Evolutionary conservation across 2,329 filamentous ascomycete genomes (phyloP).

Genomic region (Phialophora expanda): DNA sequence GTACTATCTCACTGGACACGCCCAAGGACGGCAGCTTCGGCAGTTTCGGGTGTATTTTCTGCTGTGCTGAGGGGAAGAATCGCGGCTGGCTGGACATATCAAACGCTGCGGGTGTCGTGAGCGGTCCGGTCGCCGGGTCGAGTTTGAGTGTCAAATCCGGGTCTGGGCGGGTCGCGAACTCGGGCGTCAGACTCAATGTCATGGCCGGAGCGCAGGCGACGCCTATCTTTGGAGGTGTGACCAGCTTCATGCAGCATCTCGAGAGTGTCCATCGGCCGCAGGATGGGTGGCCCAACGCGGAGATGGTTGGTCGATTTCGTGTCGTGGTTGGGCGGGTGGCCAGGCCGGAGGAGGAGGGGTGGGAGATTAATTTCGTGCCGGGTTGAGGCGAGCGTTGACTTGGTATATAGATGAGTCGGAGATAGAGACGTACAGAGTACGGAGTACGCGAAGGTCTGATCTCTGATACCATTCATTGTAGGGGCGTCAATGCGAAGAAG

Average conservation of each 20-base stretch:
- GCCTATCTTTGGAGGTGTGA: slow-evolving; percentile 48
- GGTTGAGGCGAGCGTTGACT: background rate
- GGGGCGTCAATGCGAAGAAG: background rate
- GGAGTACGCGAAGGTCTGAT: background rate
- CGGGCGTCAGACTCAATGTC: slow-evolving; percentile 2
- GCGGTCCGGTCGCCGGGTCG: slow-evolving; percentile 5
- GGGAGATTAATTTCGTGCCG: slow-evolving; percentile 55
- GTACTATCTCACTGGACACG: slow-evolving; percentile 34
- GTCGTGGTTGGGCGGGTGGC: slow-evolving; percentile 52
- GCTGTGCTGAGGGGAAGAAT: slow-evolving; percentile 47
- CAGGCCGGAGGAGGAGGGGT: slow-evolving; percentile 47
- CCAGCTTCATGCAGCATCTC: slow-evolving; percentile 54
- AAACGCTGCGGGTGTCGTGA: background rate
- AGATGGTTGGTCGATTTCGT: slow-evolving; percentile 50
- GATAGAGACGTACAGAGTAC: too few relatives aligned
- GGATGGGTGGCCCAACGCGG: slow-evolving; percentile 43
- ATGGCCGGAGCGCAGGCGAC: slow-evolving; percentile 24
- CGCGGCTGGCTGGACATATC: slow-evolving; percentile 32
- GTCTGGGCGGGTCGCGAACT: slow-evolving; percentile 19
- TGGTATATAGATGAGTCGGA: too few relatives aligned
- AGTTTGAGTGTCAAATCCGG: slow-evolving; percentile 22
- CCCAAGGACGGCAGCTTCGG: slow-evolving; percentile 36
- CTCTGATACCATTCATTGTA: background rate
- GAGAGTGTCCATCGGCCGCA: slow-evolving; percentile 45
- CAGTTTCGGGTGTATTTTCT: slow-evolving; percentile 55